These are phyloP conservation scores for Clonostachys byssicola DNA, from an alignment of 2,329 filamentous ascomycete species.

Conservation along the genomic window DNA sequence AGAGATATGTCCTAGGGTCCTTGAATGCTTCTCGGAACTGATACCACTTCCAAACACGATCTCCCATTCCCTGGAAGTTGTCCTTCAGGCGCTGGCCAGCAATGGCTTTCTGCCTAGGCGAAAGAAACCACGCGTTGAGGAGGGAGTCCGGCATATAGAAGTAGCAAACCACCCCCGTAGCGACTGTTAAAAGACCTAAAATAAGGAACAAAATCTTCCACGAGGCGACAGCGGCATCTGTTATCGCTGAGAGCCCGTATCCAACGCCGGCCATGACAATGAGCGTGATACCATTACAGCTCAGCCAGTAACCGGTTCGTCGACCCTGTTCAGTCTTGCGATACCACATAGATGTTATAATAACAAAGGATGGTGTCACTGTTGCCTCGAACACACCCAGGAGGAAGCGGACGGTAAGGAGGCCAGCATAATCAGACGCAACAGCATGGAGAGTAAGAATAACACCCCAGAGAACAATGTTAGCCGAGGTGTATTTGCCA, in stretches of 20 bases:
- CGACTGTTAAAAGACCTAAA: constrained; percentile 8
- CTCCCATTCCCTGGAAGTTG: constrained; percentile 35
- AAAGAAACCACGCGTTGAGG: constrained; percentile 9
- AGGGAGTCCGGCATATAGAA: constrained; percentile 6
- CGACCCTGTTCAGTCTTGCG: constrained; percentile 2
- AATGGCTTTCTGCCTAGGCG: constrained; percentile 47
- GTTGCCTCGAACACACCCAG: constrained; percentile 4
- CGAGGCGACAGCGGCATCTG: constrained; percentile 16
- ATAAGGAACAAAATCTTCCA: constrained; percentile 14
- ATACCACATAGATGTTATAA: constrained; percentile 27
- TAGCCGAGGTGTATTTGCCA: constrained; percentile 34
- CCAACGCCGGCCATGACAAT: constrained; percentile 9
- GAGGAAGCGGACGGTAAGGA: constrained; percentile 11
- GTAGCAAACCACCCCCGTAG: constrained; percentile 5
- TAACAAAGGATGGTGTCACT: constrained; percentile 4
- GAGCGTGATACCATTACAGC: not conserved
- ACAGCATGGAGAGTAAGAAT: constrained; percentile 1
- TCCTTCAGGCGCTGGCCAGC: constrained; percentile 50
- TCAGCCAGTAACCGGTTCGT: not conserved
- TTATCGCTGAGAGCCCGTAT: constrained; percentile 14
- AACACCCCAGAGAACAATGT: constrained; percentile 37
- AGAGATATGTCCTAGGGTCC: constrained; percentile 29
- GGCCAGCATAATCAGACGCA: constrained; percentile 11
- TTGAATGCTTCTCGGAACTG: constrained; percentile 25
- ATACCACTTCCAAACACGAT: constrained; percentile 27